These are phyloP conservation scores for Ophiocordyceps camponoti-rufipedis DNA, from an alignment of 2,329 filamentous ascomycete genomes.

Conservation along the genomic window DNA sequence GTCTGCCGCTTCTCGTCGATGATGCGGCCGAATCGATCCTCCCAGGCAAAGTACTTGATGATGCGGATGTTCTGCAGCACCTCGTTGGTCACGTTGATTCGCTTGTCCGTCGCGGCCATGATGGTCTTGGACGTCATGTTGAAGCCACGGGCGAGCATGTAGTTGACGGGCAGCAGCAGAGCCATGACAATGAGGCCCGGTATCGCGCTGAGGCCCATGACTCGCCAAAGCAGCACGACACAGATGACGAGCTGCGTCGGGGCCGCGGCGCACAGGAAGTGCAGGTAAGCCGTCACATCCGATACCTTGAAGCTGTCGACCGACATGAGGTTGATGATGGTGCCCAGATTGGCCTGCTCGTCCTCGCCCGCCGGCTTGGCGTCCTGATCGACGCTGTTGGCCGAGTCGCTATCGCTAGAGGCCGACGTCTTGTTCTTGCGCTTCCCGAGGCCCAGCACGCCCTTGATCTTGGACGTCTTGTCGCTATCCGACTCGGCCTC, in stretches of 20 bases:
- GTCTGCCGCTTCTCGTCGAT: slow-evolving; percentile 74
- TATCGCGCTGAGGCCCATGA: slow-evolving; percentile 85
- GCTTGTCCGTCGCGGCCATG: slow-evolving; percentile 80
- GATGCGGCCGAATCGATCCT: slow-evolving; percentile 69
- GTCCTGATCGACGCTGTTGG: slow-evolving; percentile 15
- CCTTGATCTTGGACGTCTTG: slow-evolving; percentile 31
- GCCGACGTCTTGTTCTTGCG: slow-evolving; percentile 25
- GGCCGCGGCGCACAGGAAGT: slow-evolving; percentile 85
- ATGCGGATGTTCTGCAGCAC: slow-evolving; percentile 94
- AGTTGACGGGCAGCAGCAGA: slow-evolving; percentile 75
- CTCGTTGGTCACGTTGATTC: slow-evolving; percentile 93
- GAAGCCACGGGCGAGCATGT: slow-evolving; percentile 74
- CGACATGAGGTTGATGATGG: slow-evolving; percentile 99
- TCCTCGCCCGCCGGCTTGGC: slow-evolving; percentile 25
- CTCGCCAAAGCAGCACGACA: slow-evolving; percentile 65
- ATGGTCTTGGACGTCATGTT: slow-evolving; percentile 77
- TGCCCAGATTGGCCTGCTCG: slow-evolving; percentile 77
- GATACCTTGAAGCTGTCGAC: slow-evolving; percentile 98
- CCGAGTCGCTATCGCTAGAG: slow-evolving; percentile 15
- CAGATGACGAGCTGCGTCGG: slow-evolving; percentile 77
- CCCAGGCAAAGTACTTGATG: slow-evolving; percentile 99
- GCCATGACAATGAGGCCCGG: slow-evolving; percentile 85
- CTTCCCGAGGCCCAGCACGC: slow-evolving; percentile 42
- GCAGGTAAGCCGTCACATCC: slow-evolving; percentile 84
- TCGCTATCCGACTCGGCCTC: slow-evolving; percentile 15